A percentile compares a stretch with the other conserved stretches of the same genome.
These are phyloP conservation scores for Coleophoma cylindrospora DNA, from an alignment of 2,329 filamentous ascomycete species.

Conservation along the genomic window DNA sequence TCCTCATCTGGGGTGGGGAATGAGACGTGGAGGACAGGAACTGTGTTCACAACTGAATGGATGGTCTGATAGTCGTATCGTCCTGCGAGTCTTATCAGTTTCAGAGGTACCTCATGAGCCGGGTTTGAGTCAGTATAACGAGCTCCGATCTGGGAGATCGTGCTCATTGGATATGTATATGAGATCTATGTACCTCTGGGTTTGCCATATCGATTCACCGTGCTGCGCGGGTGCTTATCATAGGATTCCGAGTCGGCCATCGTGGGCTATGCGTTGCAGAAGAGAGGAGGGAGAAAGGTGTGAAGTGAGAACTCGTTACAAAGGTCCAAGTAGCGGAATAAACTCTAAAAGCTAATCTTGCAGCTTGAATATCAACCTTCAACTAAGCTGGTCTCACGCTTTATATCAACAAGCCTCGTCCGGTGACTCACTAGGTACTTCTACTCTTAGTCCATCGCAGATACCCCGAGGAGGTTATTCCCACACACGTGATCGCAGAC, in stretches of 20 bases:
- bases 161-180: neutral
- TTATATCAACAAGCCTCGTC: no score
- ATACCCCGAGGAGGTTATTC: neutral
- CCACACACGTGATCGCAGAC: neutral
- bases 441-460: neutral
- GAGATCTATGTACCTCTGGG: conserved; percentile 10
- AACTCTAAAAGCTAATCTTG: no score
- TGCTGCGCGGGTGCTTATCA: conserved; percentile 17
- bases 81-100: conserved; percentile 36
- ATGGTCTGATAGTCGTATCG: conserved; percentile 69
- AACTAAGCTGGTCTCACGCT: no score
- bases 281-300: neutral
- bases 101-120: neutral
- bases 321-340: no score
- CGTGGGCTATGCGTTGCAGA: neutral
- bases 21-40: conserved; percentile 74
- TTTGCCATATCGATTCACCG: conserved; percentile 18
- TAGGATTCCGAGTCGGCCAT: conserved; percentile 7
- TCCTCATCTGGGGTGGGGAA: conserved; percentile 56
- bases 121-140: no score
- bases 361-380: no score
- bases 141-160: no score
- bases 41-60: conserved; percentile 69
- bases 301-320: neutral
- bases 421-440: neutral